phyloP scores from a whole-genome alignment of 1,139 yeast species.

The Saccharomyces pastorianus region DNA sequence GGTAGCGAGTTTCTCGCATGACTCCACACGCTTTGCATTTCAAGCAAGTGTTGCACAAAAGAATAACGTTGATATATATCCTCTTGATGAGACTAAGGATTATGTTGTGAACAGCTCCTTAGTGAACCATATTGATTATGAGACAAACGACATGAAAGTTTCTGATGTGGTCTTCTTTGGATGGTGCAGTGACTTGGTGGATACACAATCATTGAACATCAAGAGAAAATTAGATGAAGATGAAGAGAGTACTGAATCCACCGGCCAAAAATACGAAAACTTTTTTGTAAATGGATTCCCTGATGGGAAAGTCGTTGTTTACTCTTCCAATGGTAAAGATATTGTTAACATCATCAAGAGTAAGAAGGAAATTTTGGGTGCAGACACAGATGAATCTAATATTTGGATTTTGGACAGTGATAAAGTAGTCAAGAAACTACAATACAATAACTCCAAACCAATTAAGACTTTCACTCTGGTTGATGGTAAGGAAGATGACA shows the following conservation, averaged over 20 bases:
- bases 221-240: conserved; percentile 19
- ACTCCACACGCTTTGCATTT: conserved; percentile 29
- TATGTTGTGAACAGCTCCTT: conserved; percentile 27
- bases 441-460: conserved; percentile 26
- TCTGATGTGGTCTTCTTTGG: conserved; percentile 22
- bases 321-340: conserved; percentile 28
- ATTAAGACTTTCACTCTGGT: conserved; percentile 28
- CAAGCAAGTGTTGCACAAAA: conserved; percentile 27
- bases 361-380: conserved; percentile 24
- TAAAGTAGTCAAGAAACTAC: conserved; percentile 26
- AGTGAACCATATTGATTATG: conserved; percentile 28
- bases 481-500: conserved; percentile 28
- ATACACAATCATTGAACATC: conserved; percentile 1
- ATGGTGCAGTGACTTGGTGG: conserved; percentile 22
- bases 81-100: conserved; percentile 22
- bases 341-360: conserved; percentile 30
- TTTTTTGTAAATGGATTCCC: conserved; percentile 26
- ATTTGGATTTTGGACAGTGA: conserved; percentile 30
- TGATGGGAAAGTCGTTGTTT: conserved; percentile 28
- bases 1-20: conserved; percentile 28
- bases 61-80: conserved; percentile 28
- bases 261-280: conserved; percentile 11
- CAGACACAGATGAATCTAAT: conserved; percentile 19
- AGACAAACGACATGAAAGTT: conserved; percentile 24
- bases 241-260: conserved; percentile 5